These are phyloP conservation scores for Collariella sp. DNA, from an alignment of 495 filamentous ascomycete genomes.

Conservation along the genomic window DNA sequence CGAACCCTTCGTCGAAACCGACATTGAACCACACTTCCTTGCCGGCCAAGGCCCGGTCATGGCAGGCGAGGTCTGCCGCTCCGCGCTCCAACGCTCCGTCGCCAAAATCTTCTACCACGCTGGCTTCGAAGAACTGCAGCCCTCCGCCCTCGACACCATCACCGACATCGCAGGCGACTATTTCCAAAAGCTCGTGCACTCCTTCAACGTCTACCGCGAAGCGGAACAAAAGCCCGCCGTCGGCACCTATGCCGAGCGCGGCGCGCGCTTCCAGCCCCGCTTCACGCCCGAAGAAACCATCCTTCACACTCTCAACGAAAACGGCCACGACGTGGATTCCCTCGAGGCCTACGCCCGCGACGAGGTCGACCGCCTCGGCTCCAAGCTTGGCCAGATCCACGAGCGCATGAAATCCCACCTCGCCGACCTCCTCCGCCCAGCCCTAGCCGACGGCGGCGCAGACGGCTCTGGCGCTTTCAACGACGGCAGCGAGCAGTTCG, in stretches of 20 bases:
- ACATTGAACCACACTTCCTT: constrained; percentile 74
- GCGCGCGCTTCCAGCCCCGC: constrained; percentile 49
- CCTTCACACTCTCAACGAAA: constrained; percentile 72
- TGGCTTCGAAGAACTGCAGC: constrained; percentile 96
- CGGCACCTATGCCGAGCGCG: constrained; percentile 32
- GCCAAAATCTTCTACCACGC: constrained; percentile 94
- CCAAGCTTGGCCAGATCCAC: constrained; percentile 76
- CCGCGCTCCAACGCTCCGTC: constrained; percentile 79
- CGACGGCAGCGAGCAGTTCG: constrained; percentile 94
- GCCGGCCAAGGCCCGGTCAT: constrained; percentile 84
- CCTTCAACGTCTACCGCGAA: constrained; percentile 74
- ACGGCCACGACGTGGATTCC: constrained; percentile 70
- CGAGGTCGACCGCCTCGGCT: constrained; percentile 79
- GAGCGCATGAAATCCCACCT: constrained; percentile 87
- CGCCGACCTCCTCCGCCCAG: constrained; percentile 83
- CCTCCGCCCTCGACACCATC: constrained; percentile 79
- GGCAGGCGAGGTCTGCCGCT: constrained; percentile 65
- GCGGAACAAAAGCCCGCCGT: constrained; percentile 54
- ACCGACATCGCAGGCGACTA: constrained; percentile 88
- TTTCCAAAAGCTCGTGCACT: constrained; percentile 72
- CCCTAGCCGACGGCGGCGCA: constrained; percentile 62
- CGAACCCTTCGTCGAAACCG: constrained; percentile 78
- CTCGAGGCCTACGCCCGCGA: constrained; percentile 88
- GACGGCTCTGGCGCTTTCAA: constrained; percentile 88
- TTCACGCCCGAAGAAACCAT: constrained; percentile 78